Evolutionary conservation across 345 rosid genomes (phyloP).

Genomic region (Citrus mangshanensis): DNA sequence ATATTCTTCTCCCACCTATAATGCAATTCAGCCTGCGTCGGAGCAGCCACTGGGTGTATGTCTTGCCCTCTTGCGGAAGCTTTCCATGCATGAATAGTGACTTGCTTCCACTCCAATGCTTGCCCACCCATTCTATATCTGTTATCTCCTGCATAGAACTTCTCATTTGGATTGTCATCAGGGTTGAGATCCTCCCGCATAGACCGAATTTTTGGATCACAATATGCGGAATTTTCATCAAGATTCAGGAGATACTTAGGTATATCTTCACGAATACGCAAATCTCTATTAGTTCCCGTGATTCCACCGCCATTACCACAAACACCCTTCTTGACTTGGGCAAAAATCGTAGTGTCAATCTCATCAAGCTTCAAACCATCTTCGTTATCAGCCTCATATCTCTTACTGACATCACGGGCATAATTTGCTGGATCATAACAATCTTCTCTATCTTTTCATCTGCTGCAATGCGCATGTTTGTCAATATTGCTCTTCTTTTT

Average conservation of each 20-base stretch:
- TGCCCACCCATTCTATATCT: slow-evolving; percentile 49
- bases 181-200: slow-evolving; percentile 57
- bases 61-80: slow-evolving; percentile 67
- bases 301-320: slow-evolving; percentile 89
- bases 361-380: slow-evolving; percentile 81
- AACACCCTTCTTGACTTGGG: slow-evolving; percentile 90
- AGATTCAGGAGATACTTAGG: slow-evolving; percentile 60
- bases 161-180: not conserved
- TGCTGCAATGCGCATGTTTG: slow-evolving; percentile 68
- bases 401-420: slow-evolving; percentile 55
- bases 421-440: slow-evolving; percentile 61
- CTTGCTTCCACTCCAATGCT: slow-evolving; percentile 61
- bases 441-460: slow-evolving; percentile 74
- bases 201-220: slow-evolving; percentile 63
- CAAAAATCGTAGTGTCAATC: slow-evolving; percentile 84
- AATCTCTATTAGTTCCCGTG: slow-evolving; percentile 80
- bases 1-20: slow-evolving; percentile 43
- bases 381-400: slow-evolving; percentile 34
- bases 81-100: slow-evolving; percentile 46
- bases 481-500: slow-evolving; percentile 56
- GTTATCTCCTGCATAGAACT: not conserved
- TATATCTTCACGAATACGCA: slow-evolving; percentile 63
- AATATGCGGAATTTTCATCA: slow-evolving; percentile 63
- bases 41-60: slow-evolving; percentile 73
- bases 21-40: slow-evolving; percentile 68